Conservation (phyloP, 2,329 filamentous ascomycete species). For the Aureobasidium pullulans region DNA sequence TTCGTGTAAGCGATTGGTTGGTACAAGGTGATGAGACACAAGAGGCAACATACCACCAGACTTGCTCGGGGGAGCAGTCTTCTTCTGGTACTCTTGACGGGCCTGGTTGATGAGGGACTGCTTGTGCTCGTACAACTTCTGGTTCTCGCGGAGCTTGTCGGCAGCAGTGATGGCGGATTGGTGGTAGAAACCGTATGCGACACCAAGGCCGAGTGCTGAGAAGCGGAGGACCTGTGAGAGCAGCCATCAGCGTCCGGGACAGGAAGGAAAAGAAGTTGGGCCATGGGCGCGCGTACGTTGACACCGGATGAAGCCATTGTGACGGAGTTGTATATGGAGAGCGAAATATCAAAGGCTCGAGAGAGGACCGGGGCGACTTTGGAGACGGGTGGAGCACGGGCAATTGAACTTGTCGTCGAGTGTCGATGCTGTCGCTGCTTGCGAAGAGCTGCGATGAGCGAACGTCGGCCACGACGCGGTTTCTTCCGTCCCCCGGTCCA, state of each 20-base stretch:
- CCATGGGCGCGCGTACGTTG: conserved; percentile 18
- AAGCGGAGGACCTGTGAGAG: conserved; percentile 80
- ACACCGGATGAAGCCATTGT: conserved; percentile 23
- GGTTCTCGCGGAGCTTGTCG: conserved; percentile 61
- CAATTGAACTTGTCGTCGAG: background rate
- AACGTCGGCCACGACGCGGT: background rate
- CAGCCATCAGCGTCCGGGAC: background rate
- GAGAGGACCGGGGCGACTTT: background rate
- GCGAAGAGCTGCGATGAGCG: background rate
- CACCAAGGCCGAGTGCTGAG: conserved; percentile 81
- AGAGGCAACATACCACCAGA: conserved; percentile 25
- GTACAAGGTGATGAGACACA: background rate
- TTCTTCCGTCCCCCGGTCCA: background rate
- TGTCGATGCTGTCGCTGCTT: background rate
- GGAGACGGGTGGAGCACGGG: background rate
- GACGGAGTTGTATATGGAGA: background rate
- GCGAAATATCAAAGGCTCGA: background rate
- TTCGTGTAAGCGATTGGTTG: background rate
- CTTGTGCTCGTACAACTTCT: conserved; percentile 87
- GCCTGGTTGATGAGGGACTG: conserved; percentile 85
- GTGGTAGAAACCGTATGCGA: conserved; percentile 94
- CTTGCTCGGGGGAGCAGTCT: conserved; percentile 49
- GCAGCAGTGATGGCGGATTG: conserved; percentile 70
- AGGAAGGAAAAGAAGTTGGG: background rate
- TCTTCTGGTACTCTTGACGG: conserved; percentile 83